Conservation (phyloP, 2,329 filamentous ascomycete species). For the Ilyonectria robusta region DNA sequence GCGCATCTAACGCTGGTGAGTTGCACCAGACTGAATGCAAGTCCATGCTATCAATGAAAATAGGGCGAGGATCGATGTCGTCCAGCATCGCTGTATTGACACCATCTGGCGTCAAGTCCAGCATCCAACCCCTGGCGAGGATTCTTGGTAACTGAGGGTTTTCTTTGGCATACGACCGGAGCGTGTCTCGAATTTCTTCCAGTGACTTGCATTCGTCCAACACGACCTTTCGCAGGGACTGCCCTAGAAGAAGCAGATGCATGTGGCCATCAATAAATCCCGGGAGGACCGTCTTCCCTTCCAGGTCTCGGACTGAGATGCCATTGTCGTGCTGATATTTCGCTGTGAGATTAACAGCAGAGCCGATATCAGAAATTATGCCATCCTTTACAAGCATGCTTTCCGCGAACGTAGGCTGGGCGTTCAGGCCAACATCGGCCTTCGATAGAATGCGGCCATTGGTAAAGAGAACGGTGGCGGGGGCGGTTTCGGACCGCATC, state of each 20-base stretch:
- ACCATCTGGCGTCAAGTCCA: constrained; percentile 57
- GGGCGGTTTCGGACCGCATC: neutral
- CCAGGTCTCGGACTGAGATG: constrained; percentile 10
- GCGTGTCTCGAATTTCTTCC: constrained; percentile 58
- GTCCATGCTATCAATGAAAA: constrained; percentile 61
- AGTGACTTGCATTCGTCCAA: constrained; percentile 58
- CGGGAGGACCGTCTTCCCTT: constrained; percentile 54
- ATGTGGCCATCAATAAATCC: constrained; percentile 66
- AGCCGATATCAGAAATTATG: constrained; percentile 13
- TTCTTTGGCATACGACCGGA: constrained; percentile 56
- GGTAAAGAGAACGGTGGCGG: constrained; percentile 9
- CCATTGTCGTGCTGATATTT: neutral
- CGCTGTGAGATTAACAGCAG: neutral
- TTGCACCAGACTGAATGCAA: constrained; percentile 63
- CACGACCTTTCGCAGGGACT: constrained; percentile 60
- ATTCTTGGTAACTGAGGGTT: constrained; percentile 57
- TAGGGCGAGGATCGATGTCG: constrained; percentile 59
- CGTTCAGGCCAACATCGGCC: constrained; percentile 13
- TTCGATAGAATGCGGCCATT: constrained; percentile 24
- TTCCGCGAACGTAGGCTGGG: constrained; percentile 19
- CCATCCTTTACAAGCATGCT: constrained; percentile 25
- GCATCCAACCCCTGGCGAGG: constrained; percentile 60
- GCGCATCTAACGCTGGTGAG: constrained; percentile 57
- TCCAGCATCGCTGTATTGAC: constrained; percentile 59
- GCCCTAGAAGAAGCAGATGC: constrained; percentile 63